phyloP scores from a whole-genome alignment of 495 filamentous ascomycete species.

The Xylaria cubensis region DNA sequence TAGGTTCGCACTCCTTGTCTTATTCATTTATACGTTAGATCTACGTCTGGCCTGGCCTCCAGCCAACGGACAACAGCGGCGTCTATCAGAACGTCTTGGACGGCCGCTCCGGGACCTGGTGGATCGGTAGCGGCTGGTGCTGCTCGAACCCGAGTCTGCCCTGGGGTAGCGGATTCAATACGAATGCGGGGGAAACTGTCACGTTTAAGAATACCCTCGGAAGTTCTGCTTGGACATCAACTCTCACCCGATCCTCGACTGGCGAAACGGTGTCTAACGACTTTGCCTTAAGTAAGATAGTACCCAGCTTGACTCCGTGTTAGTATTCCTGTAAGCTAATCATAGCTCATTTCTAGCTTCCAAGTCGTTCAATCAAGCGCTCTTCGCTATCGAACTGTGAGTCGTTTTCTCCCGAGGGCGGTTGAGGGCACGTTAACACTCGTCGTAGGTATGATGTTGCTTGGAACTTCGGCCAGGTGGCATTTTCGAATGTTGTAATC shows the following conservation, averaged over 20 bases:
- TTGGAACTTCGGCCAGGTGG: conserved; percentile 48
- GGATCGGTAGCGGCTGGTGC: conserved; percentile 54
- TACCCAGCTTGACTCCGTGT: not conserved
- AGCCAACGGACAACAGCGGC: conserved; percentile 49
- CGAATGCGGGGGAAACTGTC: conserved; percentile 39
- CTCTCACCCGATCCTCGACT: conserved; percentile 29
- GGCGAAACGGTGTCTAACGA: conserved; percentile 35
- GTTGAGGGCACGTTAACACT: not conserved
- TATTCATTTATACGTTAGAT: conserved; percentile 30
- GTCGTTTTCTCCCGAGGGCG: no score
- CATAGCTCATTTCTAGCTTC: conserved; percentile 22
- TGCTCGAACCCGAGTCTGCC: conserved; percentile 49
- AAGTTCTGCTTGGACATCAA: conserved; percentile 35
- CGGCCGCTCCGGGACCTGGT: conserved; percentile 50
- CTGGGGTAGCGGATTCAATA: conserved; percentile 51
- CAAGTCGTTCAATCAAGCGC: conserved; percentile 50
- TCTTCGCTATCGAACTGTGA: conserved; percentile 50
- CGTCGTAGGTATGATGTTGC: conserved; percentile 35
- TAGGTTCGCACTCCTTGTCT: not conserved
- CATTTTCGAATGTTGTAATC: conserved; percentile 50
- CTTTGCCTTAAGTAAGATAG: conserved; percentile 36
- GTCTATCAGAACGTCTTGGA: conserved; percentile 54
- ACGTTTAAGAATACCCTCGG: conserved; percentile 39
- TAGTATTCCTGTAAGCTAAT: conserved; percentile 4
- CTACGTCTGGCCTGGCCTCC: conserved; percentile 54